Evolutionary conservation across 768 basidiomycete genomes (phyloP), one percentile per base, ranked within the genome.

Genomic region (Leucosporidium yakuticum): DNA sequence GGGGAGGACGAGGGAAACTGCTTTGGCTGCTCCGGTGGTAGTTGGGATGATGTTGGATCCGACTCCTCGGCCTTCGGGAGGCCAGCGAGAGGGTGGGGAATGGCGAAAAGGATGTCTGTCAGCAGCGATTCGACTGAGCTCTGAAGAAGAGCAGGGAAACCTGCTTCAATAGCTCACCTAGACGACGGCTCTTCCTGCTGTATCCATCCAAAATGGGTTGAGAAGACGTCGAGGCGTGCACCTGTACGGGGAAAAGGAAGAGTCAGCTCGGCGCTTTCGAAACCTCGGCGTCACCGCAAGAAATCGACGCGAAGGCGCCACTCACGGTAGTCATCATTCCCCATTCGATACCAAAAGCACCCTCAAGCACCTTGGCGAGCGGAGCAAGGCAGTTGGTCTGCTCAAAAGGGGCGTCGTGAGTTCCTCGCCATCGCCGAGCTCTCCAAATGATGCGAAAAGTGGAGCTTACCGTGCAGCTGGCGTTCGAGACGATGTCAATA

Each of bases 341-440:
- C 4, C 73, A 73, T 57, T 77, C 73, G 65, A 80, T 77, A 9
- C 79, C 79, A 47, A 77, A 80, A 0, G 75, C 65, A 14, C 76
- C 54, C 36, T 79, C 67, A 3, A 80, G 67, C 0, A 80, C 76
- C 44, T 76, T 73, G 21, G 79, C 79, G 53, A 80, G 69, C 1
- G 79, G 78, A 0, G 79, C 78, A 4, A 80, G 67, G 65, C 79
- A 80, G 68, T 80, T 79, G 21, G 79, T 80, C n/a, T n/a, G n/a
- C n/a, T n/a, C n/a, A n/a, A n/a, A n/a, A n/a, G n/a, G n/a, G n/a
- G n/a, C n/a, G n/a, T n/a, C n/a, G n/a, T n/a, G n/a, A n/a, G n/a
- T n/a, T n/a, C n/a, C n/a, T n/a, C n/a, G n/a, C n/a, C n/a, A n/a
- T n/a, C n/a, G n/a, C n/a, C n/a, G n/a, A n/a, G n/a, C n/a, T n/a